A percentile compares a stretch with the other conserved stretches of the same genome.
These are phyloP conservation scores for Elaeis oleifera DNA, from an alignment of 202 grass and related monocot species.

Conservation along the genomic window DNA sequence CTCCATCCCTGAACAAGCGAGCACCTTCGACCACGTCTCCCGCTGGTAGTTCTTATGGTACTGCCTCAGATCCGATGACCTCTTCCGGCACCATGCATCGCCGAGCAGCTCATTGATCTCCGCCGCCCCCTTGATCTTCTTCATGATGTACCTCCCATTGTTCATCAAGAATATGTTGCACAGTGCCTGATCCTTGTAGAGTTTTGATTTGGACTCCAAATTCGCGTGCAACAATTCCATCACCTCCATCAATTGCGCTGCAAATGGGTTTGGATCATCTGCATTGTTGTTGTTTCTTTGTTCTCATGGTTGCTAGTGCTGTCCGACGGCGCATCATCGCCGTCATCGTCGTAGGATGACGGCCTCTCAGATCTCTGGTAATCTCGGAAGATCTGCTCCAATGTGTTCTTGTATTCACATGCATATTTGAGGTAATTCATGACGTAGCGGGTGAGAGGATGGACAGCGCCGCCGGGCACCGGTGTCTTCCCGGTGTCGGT, in stretches of 20 bases:
- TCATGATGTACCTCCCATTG: conserved; percentile 18
- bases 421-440: conserved; percentile 15
- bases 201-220: conserved; percentile 2
- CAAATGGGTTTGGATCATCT: neutral
- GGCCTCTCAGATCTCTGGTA: neutral
- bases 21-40: conserved; percentile 17
- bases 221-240: conserved; percentile 14
- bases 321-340: neutral
- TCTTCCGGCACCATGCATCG: conserved; percentile 8
- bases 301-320: neutral
- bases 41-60: conserved; percentile 26
- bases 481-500: conserved; percentile 3
- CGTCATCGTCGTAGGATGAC: neutral
- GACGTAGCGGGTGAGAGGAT: conserved; percentile 15
- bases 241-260: neutral
- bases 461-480: conserved; percentile 6
- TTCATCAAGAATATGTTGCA: conserved; percentile 27
- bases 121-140: conserved; percentile 10
- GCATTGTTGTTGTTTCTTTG: neutral
- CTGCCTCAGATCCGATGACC: conserved; percentile 12
- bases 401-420: conserved; percentile 9
- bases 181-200: conserved; percentile 15
- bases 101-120: conserved; percentile 12
- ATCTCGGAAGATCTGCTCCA: conserved; percentile 17
- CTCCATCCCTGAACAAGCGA: conserved; percentile 3